Base-by-base conservation (phyloP, 768 basidiomycete species). In the Hirschioporus abietinus region DNA sequence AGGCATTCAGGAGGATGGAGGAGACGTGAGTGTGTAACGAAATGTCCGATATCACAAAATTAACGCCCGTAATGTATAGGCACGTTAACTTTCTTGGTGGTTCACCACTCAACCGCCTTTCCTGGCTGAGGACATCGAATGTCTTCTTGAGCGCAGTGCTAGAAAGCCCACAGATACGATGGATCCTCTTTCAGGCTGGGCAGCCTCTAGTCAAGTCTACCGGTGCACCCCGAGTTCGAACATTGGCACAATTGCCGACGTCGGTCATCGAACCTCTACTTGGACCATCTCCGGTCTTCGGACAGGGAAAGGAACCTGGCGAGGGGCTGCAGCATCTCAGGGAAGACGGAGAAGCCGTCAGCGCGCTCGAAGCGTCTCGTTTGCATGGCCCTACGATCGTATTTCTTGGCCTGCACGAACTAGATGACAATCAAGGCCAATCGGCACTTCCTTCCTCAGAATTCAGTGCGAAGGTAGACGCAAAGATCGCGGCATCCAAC, bases 361-460 rank as follows among this genome's bases (percentile, higher is more conserved):
- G 15, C 15, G 30, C 60, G 25, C 75, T 86, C 1, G 85, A 89
- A 70, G 83, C 87, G 7, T 84, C 82, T 0, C 83, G 92, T 20
- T 78, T 91, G 67, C 82, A 80, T 26, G 86, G 86, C 12, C 74
- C 81, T 0, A 85, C 83, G 0, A 74, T 93, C 68, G 86, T 94
- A 52, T 96, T 96, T 75, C 86, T 96, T 23, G 94, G 94, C 27
- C 76, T 95, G 61, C 83, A 87, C 70, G 93, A 95, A 70, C 71
- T 79, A 15, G 72, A 76, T 7, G 69, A 75, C 7, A 72, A 80
- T 0, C 71, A 75, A 7, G 81, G 76, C 26, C 76, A 77, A 5
- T 77, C 76, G 58, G 85, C 89, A 0, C 81, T 91, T 2, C 86
- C 88, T 10, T 88, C 89, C 0, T 84, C 87, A 1, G 87, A 90